A percentile compares a stretch with the other conserved stretches of the same genome.
Conservation (phyloP, 1,139 yeast genomes). For the Zhuliangozyma blackwelliae region DNA sequence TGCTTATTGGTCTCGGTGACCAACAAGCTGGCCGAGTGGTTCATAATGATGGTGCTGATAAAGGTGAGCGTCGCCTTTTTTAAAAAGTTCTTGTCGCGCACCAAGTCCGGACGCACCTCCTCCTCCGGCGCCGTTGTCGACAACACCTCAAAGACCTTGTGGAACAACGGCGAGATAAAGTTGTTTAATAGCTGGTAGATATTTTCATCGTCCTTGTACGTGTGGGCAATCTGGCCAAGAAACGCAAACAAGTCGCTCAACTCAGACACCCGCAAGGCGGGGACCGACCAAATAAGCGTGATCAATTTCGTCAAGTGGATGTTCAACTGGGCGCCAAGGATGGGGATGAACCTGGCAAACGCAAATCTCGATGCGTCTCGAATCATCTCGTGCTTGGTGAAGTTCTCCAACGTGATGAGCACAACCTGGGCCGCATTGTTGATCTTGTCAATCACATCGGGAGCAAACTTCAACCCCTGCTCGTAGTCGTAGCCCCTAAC, state of each 20-base stretch:
- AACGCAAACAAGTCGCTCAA: constrained; percentile 79
- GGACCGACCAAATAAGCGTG: constrained; percentile 66
- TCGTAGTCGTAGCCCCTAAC: constrained; percentile 74
- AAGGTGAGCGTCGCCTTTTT: constrained; percentile 70
- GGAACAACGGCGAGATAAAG: constrained; percentile 67
- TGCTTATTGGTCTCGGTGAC: constrained; percentile 62
- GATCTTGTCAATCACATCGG: constrained; percentile 49
- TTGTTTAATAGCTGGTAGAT: constrained; percentile 73
- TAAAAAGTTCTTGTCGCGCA: constrained; percentile 57
- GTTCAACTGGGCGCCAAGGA: constrained; percentile 43
- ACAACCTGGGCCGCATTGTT: constrained; percentile 78
- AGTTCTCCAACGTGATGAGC: constrained; percentile 73
- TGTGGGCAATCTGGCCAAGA: constrained; percentile 83
- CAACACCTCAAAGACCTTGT: constrained; percentile 57
- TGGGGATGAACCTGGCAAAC: constrained; percentile 79
- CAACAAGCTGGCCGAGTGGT: constrained; percentile 75
- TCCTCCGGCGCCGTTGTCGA: constrained; percentile 21
- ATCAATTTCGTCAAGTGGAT: constrained; percentile 69
- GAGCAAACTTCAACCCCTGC: constrained; percentile 22
- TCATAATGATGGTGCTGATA: constrained; percentile 64
- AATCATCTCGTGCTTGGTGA: constrained; percentile 61
- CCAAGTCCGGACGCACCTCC: constrained; percentile 42
- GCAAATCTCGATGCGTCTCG: constrained; percentile 87
- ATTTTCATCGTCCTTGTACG: constrained; percentile 60
- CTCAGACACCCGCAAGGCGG: constrained; percentile 59